A percentile compares a stretch with the other conserved stretches of the same genome.
These are phyloP conservation scores for Geotrichum candidum DNA, from an alignment of 1,139 yeast genomes.

Conservation along the genomic window DNA sequence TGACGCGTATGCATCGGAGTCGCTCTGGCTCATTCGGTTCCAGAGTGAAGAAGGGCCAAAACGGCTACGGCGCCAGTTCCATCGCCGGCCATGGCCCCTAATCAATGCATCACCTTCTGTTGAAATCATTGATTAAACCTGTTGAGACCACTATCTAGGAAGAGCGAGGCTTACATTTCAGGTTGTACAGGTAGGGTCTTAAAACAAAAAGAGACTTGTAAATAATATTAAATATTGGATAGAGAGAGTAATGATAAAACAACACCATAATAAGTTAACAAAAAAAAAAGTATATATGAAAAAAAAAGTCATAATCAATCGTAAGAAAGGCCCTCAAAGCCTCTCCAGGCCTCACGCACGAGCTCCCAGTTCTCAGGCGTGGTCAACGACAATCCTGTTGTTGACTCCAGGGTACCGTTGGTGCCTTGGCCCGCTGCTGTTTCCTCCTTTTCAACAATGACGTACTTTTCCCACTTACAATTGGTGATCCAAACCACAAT, in stretches of 20 bases:
- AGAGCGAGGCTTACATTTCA: background rate
- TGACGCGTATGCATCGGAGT: slow-evolving; percentile 31
- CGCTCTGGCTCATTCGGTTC: slow-evolving; percentile 46
- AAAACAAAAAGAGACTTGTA: background rate
- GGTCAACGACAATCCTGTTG: background rate
- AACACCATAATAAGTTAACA: background rate
- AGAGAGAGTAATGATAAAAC: background rate
- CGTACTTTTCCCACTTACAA: slow-evolving; percentile 82
- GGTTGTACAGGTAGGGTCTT: background rate
- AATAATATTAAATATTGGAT: background rate
- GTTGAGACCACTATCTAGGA: background rate
- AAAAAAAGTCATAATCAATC: slow-evolving; percentile 1
- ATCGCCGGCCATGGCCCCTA: slow-evolving; percentile 44
- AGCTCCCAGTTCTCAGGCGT: slow-evolving; percentile 47
- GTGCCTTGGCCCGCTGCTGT: slow-evolving; percentile 6
- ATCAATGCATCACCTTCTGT: slow-evolving; percentile 34
- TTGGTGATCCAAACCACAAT: slow-evolving; percentile 62
- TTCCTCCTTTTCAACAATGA: slow-evolving; percentile 48
- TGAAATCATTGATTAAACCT: slow-evolving; percentile 37
- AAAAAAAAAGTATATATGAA: background rate
- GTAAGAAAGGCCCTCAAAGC: slow-evolving; percentile 39
- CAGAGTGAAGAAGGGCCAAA: slow-evolving; percentile 45
- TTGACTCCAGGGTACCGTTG: background rate
- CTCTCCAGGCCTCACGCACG: slow-evolving; percentile 73
- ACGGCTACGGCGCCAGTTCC: slow-evolving; percentile 50